Evolutionary conservation across 352 stramenopile species (phyloP).

Genomic region (Saprolegnia parasitica): DNA sequence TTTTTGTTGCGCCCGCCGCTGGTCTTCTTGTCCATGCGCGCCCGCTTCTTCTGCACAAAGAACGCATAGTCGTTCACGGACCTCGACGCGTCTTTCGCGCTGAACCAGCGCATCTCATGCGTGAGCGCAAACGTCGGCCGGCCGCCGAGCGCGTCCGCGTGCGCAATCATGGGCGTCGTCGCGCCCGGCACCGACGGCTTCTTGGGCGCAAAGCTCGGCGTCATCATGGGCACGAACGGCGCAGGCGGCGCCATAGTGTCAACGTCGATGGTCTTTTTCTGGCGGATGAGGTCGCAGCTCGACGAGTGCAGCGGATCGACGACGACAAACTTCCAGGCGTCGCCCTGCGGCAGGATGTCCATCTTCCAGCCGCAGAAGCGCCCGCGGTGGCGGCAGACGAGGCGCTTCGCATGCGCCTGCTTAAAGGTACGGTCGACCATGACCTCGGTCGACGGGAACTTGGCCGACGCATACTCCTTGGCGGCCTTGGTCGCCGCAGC

Average conservation of each 20-base stretch:
- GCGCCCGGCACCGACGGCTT: background rate
- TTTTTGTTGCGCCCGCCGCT: slow-evolving; percentile 83
- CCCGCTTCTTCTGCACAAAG: slow-evolving; percentile 73
- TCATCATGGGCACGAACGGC: background rate
- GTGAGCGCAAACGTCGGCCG: slow-evolving; percentile 9
- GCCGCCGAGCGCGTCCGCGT: background rate
- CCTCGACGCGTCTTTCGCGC: slow-evolving; percentile 70
- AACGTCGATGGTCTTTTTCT: background rate
- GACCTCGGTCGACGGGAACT: background rate
- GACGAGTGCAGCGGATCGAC: slow-evolving; percentile 10
- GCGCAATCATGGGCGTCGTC: background rate
- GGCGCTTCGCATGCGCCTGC: slow-evolving; percentile 19
- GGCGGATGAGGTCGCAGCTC: slow-evolving; percentile 3
- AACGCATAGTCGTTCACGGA: slow-evolving; percentile 72
- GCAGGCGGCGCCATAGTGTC: background rate
- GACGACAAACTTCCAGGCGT: slow-evolving; percentile 7
- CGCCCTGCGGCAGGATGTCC: slow-evolving; percentile 7
- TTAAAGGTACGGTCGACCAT: slow-evolving; percentile 25
- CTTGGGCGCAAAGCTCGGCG: background rate
- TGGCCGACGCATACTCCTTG: slow-evolving; percentile 19
- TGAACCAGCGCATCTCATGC: slow-evolving; percentile 68
- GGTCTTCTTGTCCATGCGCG: slow-evolving; percentile 74
- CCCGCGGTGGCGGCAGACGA: slow-evolving; percentile 20
- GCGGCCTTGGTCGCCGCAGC: slow-evolving; percentile 17
- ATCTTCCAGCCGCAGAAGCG: slow-evolving; percentile 21